These are phyloP conservation scores for Penicillium lagena DNA, from an alignment of 495 filamentous ascomycete species.

Conservation along the genomic window DNA sequence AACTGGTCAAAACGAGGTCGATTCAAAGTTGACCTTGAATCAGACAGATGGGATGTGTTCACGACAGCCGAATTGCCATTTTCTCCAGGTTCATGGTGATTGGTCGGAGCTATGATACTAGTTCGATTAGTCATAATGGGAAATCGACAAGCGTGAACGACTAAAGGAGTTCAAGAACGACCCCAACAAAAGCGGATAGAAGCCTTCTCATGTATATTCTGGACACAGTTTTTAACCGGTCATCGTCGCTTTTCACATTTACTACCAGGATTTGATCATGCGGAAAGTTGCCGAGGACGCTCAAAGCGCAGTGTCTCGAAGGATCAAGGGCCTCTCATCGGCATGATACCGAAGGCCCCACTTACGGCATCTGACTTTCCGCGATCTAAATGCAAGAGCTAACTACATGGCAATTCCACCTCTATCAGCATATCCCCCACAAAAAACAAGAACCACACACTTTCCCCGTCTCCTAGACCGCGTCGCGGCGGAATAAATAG, in stretches of 20 bases:
- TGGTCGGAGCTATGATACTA: not conserved
- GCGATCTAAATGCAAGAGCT: not conserved
- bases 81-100: not conserved
- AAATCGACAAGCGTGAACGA: not conserved
- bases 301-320: not conserved
- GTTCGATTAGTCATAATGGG: not conserved
- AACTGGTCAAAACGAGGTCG: conserved; percentile 30
- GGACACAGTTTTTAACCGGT: too few relatives aligned
- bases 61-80: not conserved
- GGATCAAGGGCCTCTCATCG: not conserved
- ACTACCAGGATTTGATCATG: not conserved
- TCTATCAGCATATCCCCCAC: not conserved
- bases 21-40: not conserved
- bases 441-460: not conserved
- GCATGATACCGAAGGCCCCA: not conserved
- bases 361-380: not conserved
- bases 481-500: too few relatives aligned
- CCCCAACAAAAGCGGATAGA: too few relatives aligned
- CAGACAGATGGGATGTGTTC: not conserved
- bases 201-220: too few relatives aligned
- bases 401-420: not conserved
- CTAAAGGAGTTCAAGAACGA: too few relatives aligned
- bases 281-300: too few relatives aligned
- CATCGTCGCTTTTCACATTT: not conserved
- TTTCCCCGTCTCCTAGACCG: not conserved